phyloP scores from a whole-genome alignment of 495 filamentous ascomycete species.

The Talaromyces proteolyticus region DNA sequence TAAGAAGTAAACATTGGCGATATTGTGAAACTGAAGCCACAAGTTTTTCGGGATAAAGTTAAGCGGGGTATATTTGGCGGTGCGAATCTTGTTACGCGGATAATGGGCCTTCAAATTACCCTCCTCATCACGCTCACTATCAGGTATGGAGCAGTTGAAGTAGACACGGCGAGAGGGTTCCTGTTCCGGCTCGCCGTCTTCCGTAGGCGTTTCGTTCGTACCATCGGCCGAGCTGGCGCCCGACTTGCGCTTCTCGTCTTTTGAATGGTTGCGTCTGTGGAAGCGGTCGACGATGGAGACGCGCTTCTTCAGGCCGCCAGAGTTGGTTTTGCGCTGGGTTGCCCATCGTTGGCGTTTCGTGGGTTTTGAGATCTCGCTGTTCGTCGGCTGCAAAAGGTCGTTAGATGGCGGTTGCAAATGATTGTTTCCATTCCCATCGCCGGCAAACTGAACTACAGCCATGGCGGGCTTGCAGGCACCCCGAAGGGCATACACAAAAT shows the following conservation, averaged over 20 bases:
- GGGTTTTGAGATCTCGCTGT: constrained; percentile 50
- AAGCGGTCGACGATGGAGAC: constrained; percentile 76
- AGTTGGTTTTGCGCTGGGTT: constrained; percentile 71
- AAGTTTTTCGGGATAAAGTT: constrained; percentile 98
- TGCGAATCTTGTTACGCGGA: constrained; percentile 93
- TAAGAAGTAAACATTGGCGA: constrained; percentile 97
- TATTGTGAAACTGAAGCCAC: constrained; percentile 96
- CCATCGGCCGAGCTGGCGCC: constrained; percentile 22
- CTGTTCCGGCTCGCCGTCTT: constrained; percentile 21
- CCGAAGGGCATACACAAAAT: constrained; percentile 11
- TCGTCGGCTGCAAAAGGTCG: constrained; percentile 20
- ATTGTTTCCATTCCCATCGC: constrained; percentile 9
- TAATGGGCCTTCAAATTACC: constrained; percentile 65
- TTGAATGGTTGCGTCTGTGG: constrained; percentile 51
- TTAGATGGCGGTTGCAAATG: constrained; percentile 31
- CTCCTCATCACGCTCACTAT: constrained; percentile 74
- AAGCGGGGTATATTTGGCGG: constrained; percentile 92
- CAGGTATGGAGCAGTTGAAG: constrained; percentile 81
- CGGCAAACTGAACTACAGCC: constrained; percentile 4
- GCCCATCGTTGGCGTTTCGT: constrained; percentile 87
- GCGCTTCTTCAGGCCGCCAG: constrained; percentile 72
- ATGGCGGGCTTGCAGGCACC: neutral
- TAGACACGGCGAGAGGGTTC: constrained; percentile 53
- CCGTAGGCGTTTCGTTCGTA: constrained; percentile 25
- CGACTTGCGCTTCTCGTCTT: constrained; percentile 66